A percentile compares a stretch with the other conserved stretches of the same genome.
These are phyloP conservation scores for Ensete glaucum DNA, from an alignment of 176 grass and related monocot species.

Conservation along the genomic window DNA sequence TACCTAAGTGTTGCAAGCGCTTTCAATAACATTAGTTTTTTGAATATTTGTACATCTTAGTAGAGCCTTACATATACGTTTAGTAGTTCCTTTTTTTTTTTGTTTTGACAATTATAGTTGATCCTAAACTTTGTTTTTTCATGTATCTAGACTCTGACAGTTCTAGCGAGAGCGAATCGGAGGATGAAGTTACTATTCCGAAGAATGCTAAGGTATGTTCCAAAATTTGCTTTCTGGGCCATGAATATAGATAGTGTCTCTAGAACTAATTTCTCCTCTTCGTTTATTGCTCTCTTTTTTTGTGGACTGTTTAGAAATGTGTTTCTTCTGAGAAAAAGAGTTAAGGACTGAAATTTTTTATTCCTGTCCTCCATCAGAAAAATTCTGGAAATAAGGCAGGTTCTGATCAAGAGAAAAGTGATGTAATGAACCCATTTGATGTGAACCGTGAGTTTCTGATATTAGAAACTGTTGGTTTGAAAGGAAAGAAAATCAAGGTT, in stretches of 20 bases:
- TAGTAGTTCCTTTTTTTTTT: too few species aligned
- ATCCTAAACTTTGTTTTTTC: neutral
- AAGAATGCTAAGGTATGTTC: constrained; percentile 55
- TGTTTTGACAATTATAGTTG: too few species aligned
- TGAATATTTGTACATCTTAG: too few species aligned
- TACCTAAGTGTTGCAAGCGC: too few species aligned
- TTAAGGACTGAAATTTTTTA: neutral
- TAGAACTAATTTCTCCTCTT: neutral
- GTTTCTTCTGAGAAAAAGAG: neutral
- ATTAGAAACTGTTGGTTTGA: neutral
- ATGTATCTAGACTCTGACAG: constrained; percentile 80
- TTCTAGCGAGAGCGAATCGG: constrained; percentile 54
- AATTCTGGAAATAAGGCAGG: constrained; percentile 33
- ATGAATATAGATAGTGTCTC: constrained; percentile 4
- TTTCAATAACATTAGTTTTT: too few species aligned
- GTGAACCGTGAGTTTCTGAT: constrained; percentile 25
- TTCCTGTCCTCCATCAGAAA: constrained; percentile 27
- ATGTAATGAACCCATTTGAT: constrained; percentile 61
- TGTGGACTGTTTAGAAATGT: neutral
- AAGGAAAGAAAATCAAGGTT: neutral
- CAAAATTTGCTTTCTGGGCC: neutral
- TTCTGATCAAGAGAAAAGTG: constrained; percentile 84
- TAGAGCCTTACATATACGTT: too few species aligned
- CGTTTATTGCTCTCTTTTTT: constrained; percentile 1
- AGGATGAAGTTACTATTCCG: constrained; percentile 40